Conservation (phyloP, 345 rosid genomes). For the Heritiera fomes region DNA sequence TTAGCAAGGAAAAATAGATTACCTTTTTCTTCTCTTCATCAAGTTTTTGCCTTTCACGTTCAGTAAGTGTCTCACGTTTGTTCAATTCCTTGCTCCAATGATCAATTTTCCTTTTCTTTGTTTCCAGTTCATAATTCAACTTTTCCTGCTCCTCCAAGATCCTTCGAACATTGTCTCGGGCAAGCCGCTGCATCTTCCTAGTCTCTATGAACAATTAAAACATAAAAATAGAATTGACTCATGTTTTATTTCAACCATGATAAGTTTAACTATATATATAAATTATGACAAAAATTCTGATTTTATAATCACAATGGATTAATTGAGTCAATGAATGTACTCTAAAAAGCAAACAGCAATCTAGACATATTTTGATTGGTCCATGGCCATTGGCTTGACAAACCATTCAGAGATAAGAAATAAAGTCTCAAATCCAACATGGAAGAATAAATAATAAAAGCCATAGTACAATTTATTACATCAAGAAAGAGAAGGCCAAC, state of each 20-base stretch:
- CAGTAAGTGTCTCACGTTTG: conserved; percentile 78
- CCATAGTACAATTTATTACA: not conserved
- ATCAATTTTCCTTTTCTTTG: conserved; percentile 54
- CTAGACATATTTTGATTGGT: not conserved
- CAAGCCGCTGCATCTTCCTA: conserved; percentile 70
- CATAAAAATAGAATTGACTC: not conserved
- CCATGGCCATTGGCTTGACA: conserved; percentile 3
- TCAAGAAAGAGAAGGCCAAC: not conserved
- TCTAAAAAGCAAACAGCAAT: not conserved
- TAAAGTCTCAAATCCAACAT: not conserved
- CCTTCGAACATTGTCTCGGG: conserved; percentile 62
- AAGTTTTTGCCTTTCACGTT: conserved; percentile 78
- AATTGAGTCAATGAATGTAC: not conserved
- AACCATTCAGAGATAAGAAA: not conserved
- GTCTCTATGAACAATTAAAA: conserved; percentile 54
- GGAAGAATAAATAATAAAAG: not conserved
- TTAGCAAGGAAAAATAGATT: not conserved
- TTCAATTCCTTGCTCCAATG: conserved; percentile 65
- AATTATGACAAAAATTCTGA: not conserved
- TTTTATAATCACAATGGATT: not conserved
- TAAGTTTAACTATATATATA: not conserved
- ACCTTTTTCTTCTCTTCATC: conserved; percentile 88
- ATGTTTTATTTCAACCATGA: not conserved
- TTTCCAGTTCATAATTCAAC: conserved; percentile 60
- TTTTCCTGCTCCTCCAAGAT: conserved; percentile 68